Base-by-base conservation (phyloP, 345 rosid genomes). In the Cardamine chenopodiifolia region DNA sequence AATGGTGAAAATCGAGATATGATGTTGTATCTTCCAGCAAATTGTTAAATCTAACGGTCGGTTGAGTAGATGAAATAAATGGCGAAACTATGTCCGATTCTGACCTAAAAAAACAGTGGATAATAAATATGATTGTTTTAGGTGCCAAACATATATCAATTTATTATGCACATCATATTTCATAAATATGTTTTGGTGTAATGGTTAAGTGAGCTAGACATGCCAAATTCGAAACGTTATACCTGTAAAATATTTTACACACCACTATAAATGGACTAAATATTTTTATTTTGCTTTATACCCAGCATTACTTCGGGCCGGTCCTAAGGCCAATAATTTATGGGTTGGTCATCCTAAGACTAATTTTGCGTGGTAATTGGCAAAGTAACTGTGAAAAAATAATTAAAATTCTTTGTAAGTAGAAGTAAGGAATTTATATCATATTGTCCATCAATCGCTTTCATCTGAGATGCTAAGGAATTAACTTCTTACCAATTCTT, bases 361-460 rank as follows among this genome's bases (percentile, higher is more conserved):
- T 23, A 54, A 14, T 26, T 54, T 26, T 26, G 35, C 42, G n/a
- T 17, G 62, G 26, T 10, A 17, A 10, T 5, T 32, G 17, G 2
- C 9, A 34, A 11, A 50, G 26, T 50, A 20, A 50, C 56, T 10
- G 7, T 44, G 8, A 2, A 23, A 50, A 11, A 20, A 1, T 50
- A 50, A 22, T 20, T 50, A 20, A 10, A 34, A 35, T 20, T 12
- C 26, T 19, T 34, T 59, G 28, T 11, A 34, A 19, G 10, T 34
- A 58, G 26, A 32, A 19, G 11, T 31, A 57, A 57, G 4, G 15
- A 32, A 18, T 4, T 10, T 19, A 19, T 35, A 26, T 19, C 44
- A 59, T 59, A 25, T 62, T 62, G 8, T 40, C 34, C 48, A 60
- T 60, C 65, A 35, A 4, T 60, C 47, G 34, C 14, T 62, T 40